phyloP scores from a whole-genome alignment of 2,329 filamentous ascomycete genomes.

The Colletotrichum sp. region DNA sequence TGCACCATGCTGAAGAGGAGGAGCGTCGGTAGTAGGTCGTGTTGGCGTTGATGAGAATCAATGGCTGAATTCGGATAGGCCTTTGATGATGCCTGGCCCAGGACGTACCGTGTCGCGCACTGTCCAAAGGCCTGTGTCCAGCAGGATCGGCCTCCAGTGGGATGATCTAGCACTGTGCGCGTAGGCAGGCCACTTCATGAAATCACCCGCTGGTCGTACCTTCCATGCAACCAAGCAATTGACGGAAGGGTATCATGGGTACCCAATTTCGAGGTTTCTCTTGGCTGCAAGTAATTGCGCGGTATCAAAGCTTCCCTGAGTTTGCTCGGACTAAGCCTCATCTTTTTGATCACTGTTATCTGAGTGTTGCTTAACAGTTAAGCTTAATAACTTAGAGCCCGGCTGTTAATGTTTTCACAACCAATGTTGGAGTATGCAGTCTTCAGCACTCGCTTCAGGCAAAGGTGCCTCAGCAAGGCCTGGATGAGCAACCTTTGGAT shows the following conservation, averaged over 20 bases:
- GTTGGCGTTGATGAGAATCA: neutral
- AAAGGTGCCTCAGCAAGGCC: neutral
- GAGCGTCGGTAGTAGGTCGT: neutral
- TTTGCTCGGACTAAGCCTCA: neutral
- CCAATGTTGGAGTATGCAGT: neutral
- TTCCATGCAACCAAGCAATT: neutral
- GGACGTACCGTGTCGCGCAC: neutral
- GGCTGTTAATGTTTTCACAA: neutral
- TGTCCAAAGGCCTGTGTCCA: neutral
- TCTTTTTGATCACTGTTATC: neutral
- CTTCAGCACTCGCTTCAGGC: neutral
- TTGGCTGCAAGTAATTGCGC: neutral
- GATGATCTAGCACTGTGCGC: neutral
- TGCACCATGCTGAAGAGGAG: conserved; percentile 6
- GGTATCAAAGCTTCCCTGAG: neutral
- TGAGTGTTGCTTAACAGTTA: neutral
- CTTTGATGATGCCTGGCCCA: neutral
- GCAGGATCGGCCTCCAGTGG: neutral
- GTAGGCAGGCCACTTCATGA: neutral
- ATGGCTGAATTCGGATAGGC: neutral
- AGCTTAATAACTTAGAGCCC: neutral
- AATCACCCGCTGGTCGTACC: neutral
- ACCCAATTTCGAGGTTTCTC: neutral
- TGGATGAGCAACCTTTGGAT: neutral
- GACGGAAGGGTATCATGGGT: neutral